These are phyloP conservation scores for Chaetomium fimeti DNA, from an alignment of 495 filamentous ascomycete genomes.

Conservation along the genomic window DNA sequence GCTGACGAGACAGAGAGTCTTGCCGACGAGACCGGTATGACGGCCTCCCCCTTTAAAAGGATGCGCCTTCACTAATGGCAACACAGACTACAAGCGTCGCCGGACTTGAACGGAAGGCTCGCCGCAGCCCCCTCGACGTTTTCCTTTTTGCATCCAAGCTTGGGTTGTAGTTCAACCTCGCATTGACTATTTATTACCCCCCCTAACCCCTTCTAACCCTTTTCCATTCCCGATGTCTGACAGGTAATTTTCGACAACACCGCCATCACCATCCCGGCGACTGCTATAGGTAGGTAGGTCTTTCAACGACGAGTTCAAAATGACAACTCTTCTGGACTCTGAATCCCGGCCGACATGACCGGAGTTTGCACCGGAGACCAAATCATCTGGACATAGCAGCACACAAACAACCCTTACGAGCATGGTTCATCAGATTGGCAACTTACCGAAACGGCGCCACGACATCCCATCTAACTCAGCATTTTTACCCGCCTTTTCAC, in stretches of 20 bases:
- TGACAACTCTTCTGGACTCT: background rate
- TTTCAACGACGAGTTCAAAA: background rate
- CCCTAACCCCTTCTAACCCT: conserved; percentile 19
- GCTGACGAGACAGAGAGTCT: conserved; percentile 35
- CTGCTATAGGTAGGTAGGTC: conserved; percentile 9
- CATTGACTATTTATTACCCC: conserved; percentile 18
- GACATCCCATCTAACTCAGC: conserved; percentile 9
- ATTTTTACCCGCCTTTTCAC: background rate
- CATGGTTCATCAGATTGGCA: background rate
- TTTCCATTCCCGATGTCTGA: conserved; percentile 6
- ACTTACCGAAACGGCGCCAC: background rate
- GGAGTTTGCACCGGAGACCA: background rate
- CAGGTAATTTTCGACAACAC: conserved; percentile 19
- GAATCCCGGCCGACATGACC: background rate
- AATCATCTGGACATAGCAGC: background rate
- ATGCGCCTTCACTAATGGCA: conserved; percentile 29
- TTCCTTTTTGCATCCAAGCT: background rate
- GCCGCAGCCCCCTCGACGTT: conserved; percentile 6
- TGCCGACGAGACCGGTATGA: conserved; percentile 45
- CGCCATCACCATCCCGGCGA: background rate
- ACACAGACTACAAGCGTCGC: conserved; percentile 51
- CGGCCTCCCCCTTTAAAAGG: background rate
- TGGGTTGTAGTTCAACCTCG: conserved; percentile 34
- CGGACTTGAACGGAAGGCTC: conserved; percentile 41
- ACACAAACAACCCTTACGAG: background rate